phyloP scores from a whole-genome alignment of 2,329 filamentous ascomycete species.

The Phoma sp. region DNA sequence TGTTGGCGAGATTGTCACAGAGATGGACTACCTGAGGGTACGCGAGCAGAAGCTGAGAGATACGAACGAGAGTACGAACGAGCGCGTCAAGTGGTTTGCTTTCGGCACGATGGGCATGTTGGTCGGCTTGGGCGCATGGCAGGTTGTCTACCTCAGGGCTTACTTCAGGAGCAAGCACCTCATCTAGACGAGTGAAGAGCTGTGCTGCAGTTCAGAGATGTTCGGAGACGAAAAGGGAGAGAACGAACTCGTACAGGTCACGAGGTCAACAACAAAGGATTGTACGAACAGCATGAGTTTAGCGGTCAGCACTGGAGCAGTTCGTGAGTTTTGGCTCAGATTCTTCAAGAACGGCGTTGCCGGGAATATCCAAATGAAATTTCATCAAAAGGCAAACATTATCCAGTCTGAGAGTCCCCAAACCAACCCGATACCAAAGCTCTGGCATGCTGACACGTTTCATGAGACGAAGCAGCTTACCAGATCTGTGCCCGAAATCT shows the following conservation, averaged over 20 bases:
- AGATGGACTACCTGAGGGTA: constrained; percentile 93
- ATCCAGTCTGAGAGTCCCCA: not conserved
- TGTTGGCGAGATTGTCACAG: constrained; percentile 82
- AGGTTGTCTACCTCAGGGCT: constrained; percentile 95
- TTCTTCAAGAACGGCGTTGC: constrained; percentile 13
- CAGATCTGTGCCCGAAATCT: not conserved
- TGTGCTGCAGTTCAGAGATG: not conserved
- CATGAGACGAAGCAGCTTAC: not conserved
- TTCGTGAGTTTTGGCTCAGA: constrained; percentile 1
- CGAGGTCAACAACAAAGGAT: constrained; percentile 4
- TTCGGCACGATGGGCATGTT: constrained; percentile 91
- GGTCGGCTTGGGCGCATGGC: constrained; percentile 89
- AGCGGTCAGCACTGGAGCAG: constrained; percentile 8
- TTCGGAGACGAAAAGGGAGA: not conserved
- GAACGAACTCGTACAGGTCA: not conserved
- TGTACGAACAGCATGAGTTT: constrained; percentile 20
- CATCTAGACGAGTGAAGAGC: constrained; percentile 46
- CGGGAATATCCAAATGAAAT: constrained; percentile 12
- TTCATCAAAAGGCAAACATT: constrained; percentile 4
- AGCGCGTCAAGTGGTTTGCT: constrained; percentile 98
- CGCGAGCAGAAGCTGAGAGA: constrained; percentile 96
- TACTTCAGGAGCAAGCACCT: constrained; percentile 76
- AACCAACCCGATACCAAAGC: not conserved
- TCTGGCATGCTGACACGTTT: not conserved
- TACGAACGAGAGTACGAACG: constrained; percentile 99